These are phyloP conservation scores for Magnolia changhungtana DNA, from an alignment of 164 flowering plant species.

Conservation along the genomic window DNA sequence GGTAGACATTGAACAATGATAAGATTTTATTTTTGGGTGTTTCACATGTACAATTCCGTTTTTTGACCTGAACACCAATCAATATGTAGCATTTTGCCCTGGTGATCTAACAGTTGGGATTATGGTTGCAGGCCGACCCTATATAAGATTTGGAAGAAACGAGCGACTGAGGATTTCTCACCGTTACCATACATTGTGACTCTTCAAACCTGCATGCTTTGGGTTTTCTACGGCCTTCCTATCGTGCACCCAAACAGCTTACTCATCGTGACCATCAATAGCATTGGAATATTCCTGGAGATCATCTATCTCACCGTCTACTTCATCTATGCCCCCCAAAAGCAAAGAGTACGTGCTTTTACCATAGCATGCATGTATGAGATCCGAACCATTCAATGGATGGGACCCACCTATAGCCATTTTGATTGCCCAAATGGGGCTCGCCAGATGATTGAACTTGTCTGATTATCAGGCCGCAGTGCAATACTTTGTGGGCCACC, in stretches of 20 bases:
- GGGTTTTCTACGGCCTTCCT: slow-evolving; percentile 49
- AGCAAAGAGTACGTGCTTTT: slow-evolving; percentile 34
- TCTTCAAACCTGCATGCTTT: slow-evolving; percentile 31
- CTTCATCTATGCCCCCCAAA: slow-evolving; percentile 17
- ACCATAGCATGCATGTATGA: neutral
- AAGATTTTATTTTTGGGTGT: no score
- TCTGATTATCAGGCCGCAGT: no score
- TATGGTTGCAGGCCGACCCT: slow-evolving; percentile 36
- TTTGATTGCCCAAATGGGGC: no score
- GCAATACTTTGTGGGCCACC: no score
- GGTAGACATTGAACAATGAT: no score
- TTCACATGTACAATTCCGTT: neutral
- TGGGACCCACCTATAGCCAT: no score
- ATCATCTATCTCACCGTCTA: slow-evolving; percentile 23
- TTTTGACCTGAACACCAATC: neutral
- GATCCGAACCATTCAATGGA: no score
- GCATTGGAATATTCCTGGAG: slow-evolving; percentile 31
- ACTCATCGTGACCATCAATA: slow-evolving; percentile 44
- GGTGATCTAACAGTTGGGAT: neutral
- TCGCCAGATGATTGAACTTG: no score
- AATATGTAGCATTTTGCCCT: neutral
- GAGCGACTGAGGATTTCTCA: slow-evolving; percentile 32
- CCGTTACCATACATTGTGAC: slow-evolving; percentile 42
- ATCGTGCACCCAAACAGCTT: slow-evolving; percentile 41
- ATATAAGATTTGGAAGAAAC: slow-evolving; percentile 24